Base-by-base conservation (phyloP, 257 asterid species). In the Scutellaria baicalensis region DNA sequence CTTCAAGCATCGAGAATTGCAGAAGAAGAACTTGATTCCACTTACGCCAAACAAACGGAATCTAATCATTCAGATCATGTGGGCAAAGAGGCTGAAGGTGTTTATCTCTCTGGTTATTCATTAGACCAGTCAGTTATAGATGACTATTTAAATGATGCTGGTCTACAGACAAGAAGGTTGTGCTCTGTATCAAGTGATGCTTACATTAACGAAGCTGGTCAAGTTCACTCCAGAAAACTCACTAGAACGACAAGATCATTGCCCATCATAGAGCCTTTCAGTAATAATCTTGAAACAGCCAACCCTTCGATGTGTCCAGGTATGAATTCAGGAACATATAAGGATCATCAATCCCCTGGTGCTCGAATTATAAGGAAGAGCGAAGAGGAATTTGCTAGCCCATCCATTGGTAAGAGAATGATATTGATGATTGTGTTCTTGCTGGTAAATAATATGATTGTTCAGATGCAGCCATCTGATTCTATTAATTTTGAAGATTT, bases 211-310 rank as follows among this genome's bases (percentile, higher is more conserved):
- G 75, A 77, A 64, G 49, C 54, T 47, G 75, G 62, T 31, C 54
- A 59, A 76, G 79, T 66, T 66, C 82, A 81, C 64, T 31, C 76
- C 20, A 73, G 80, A 70, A 81, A 68, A 60, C 72, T 72, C 40
- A 27, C 44, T 40, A 79, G 86, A 79, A 73, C 58, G 69, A 84
- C 73, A 42, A 85, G 79, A 76, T 93, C 99, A 51, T 86, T 91
- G 76, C 97, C 99, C 61, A 75, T 58, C 70, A 73, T 81, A 81
- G 79, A 71, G 56, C 65, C 81, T 54, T 72, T 67, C 20, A 63
- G 71, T 50, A 54, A 68, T 82, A 64, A 17, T 75, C 66, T 78
- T 21, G 76, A 68, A 69, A 68, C 51, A 47, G 43, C 71, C 23
- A 16, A 23, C 61, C 66, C 49, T 56, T 69, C 51, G 40, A n/a